Evolutionary conservation across 306 rosid genomes (phyloP), one percentile per base, ranked within the genome.

Genomic region (Medicago lupulina): DNA sequence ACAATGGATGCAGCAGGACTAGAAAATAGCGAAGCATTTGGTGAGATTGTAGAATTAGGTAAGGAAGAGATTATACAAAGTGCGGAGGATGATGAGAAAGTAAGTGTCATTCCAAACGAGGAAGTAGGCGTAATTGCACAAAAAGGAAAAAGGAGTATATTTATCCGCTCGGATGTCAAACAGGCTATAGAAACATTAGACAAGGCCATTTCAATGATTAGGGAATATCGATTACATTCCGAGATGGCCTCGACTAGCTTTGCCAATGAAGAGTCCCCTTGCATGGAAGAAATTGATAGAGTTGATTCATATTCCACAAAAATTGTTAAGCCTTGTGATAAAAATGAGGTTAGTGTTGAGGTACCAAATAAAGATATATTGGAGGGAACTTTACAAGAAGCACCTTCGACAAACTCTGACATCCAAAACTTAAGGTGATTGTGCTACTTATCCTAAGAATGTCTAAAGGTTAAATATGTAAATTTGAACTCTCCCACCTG

Each of bases 141-240:
- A 7, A 78, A 79, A 41, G 86, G 73, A 9, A 82, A 72, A 54
- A 84, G 62, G 75, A 80, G 83, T 74, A 39, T 79, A 40, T 3
- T 41, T 25, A 68, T 92, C 36, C 85, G 96, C 55, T 74, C 91
- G n/a, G 92, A 90, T 67, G 98, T 96, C 53, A 85, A 87, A 85
- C 78, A 78, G 66, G 98, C 98, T 85, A 59, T 92, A 57, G 87
- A 80, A 79, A 96, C 98, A 60, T 67, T 96, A 74, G 98, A 96
- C 38, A 86, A 81, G 81, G 91, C 85, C 51, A 90, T 96, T 67
- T 77, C 86, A 19, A 31, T 72, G 84, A 81, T 90, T 67, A 81
- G 77, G 16, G 80, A 88, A 71, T 47, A 80, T 60, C 85, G 88
- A 41, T 78, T 78, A 55, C 85, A 69, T 73, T 47, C 89, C 18